A percentile compares a stretch with the other conserved stretches of the same genome.
Conservation (phyloP, 1,139 yeast genomes). For the Entelexis sorbosivorans region DNA sequence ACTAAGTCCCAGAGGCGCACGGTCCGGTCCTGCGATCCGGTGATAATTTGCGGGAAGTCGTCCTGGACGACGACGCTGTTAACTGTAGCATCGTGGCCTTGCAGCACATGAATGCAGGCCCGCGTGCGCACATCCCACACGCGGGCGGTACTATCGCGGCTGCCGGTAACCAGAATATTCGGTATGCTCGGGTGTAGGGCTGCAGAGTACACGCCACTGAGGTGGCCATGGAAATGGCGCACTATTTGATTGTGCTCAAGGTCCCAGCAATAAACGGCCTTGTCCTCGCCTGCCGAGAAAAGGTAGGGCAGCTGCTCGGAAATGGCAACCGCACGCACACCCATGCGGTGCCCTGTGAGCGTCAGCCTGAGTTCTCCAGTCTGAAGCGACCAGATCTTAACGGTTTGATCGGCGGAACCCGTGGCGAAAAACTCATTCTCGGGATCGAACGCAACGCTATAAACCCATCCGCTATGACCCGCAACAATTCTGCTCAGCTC, state of each 20-base stretch:
- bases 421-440: slow-evolving; percentile 86
- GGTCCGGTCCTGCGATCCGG: slow-evolving; percentile 78
- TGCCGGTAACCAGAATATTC: slow-evolving; percentile 67
- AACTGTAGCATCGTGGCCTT: slow-evolving; percentile 74
- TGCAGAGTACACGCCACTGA: slow-evolving; percentile 76
- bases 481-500: slow-evolving; percentile 46
- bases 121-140: slow-evolving; percentile 91
- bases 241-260: slow-evolving; percentile 72
- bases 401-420: slow-evolving; percentile 79
- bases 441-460: slow-evolving; percentile 71
- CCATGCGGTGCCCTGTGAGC: slow-evolving; percentile 84
- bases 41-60: slow-evolving; percentile 73
- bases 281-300: slow-evolving; percentile 89
- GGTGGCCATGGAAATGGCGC: slow-evolving; percentile 87
- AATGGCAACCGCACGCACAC: slow-evolving; percentile 64
- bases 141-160: slow-evolving; percentile 75
- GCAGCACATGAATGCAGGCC: slow-evolving; percentile 58
- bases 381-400: slow-evolving; percentile 86
- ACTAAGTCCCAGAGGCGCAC: slow-evolving; percentile 79
- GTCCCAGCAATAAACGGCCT: slow-evolving; percentile 94
- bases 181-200: slow-evolving; percentile 83
- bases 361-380: slow-evolving; percentile 59
- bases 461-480: slow-evolving; percentile 92
- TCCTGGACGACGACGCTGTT: slow-evolving; percentile 56
- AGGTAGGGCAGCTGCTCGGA: slow-evolving; percentile 74